Evolutionary conservation across 306 rosid genomes (phyloP).

Genomic region (Quercus agrifolia): DNA sequence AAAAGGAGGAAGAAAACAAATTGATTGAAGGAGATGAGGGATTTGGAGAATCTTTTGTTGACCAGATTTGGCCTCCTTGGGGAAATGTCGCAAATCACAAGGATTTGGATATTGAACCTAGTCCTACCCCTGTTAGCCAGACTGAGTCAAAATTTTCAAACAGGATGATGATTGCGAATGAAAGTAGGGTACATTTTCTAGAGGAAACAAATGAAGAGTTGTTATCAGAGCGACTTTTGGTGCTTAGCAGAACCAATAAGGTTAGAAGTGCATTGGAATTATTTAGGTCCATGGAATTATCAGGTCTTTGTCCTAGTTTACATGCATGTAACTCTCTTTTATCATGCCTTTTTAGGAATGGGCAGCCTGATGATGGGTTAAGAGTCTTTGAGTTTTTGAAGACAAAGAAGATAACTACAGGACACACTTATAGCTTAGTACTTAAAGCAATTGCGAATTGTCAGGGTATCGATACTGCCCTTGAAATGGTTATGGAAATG

Average conservation of each 20-base stretch:
- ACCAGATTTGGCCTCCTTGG: constrained; percentile 43
- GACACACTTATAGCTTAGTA: constrained; percentile 73
- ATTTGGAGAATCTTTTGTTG: constrained; percentile 26
- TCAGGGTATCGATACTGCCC: constrained; percentile 47
- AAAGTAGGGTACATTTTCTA: constrained; percentile 37
- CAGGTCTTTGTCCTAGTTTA: constrained; percentile 59
- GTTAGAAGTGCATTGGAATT: constrained; percentile 70
- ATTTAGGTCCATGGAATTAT: constrained; percentile 68
- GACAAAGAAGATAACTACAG: constrained; percentile 46
- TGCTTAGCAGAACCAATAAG: constrained; percentile 76
- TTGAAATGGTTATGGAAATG: constrained; percentile 49
- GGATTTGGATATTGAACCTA: constrained; percentile 20
- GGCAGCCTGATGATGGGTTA: constrained; percentile 51
- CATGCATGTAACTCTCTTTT: constrained; percentile 86
- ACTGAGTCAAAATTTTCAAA: constrained; percentile 18
- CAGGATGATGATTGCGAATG: constrained; percentile 26
- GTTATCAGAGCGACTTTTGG: constrained; percentile 66
- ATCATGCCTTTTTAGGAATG: constrained; percentile 72
- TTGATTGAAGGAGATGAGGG: constrained; percentile 19
- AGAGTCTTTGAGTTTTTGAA: constrained; percentile 55
- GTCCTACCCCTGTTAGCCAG: background rate
- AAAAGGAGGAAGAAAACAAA: constrained; percentile 22
- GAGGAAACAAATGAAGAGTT: constrained; percentile 65
- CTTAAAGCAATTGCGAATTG: constrained; percentile 62
- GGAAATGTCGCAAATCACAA: constrained; percentile 32